Conservation (phyloP, 768 basidiomycete genomes). For the Daedalea quercina region DNA sequence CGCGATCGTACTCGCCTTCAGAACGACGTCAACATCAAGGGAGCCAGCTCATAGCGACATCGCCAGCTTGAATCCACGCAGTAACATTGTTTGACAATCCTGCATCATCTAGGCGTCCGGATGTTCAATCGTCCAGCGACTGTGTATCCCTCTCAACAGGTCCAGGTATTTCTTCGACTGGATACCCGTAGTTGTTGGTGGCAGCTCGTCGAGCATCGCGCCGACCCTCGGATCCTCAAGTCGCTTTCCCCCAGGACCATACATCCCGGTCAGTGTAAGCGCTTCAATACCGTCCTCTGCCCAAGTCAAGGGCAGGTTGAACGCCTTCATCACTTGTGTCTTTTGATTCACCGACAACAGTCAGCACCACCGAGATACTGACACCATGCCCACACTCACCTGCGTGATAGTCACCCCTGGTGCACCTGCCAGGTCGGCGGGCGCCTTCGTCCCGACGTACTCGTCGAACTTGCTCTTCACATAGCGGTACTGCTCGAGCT, state of each 20-base stretch:
- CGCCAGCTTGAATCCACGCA: too few species aligned
- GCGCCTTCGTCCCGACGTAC: conserved; percentile 36
- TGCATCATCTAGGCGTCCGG: neutral
- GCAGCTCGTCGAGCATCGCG: conserved; percentile 42
- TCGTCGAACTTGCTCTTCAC: conserved; percentile 44
- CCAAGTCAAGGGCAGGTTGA: conserved; percentile 40
- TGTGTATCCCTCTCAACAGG: conserved; percentile 43
- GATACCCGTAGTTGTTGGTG: conserved; percentile 32
- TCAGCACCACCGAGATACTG: neutral
- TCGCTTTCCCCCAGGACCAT: conserved; percentile 49
- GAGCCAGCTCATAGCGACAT: too few species aligned
- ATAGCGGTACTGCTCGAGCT: conserved; percentile 40
- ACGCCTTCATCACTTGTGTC: conserved; percentile 48
- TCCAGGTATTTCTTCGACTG: conserved; percentile 45
- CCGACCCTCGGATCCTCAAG: conserved; percentile 43
- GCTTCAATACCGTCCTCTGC: conserved; percentile 44
- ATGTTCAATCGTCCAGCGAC: conserved; percentile 34
- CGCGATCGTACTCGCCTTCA: too few species aligned
- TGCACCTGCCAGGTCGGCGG: conserved; percentile 33
- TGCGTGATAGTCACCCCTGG: conserved; percentile 34
- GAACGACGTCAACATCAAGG: too few species aligned
- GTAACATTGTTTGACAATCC: too few species aligned
- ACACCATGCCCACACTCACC: conserved; percentile 26
- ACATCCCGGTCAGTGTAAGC: conserved; percentile 41
- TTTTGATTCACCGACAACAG: conserved; percentile 16